A percentile compares a stretch with the other conserved stretches of the same genome.
Conservation (phyloP, 1,284 basidiomycete species). For the Rhodotorula sp. region DNA sequence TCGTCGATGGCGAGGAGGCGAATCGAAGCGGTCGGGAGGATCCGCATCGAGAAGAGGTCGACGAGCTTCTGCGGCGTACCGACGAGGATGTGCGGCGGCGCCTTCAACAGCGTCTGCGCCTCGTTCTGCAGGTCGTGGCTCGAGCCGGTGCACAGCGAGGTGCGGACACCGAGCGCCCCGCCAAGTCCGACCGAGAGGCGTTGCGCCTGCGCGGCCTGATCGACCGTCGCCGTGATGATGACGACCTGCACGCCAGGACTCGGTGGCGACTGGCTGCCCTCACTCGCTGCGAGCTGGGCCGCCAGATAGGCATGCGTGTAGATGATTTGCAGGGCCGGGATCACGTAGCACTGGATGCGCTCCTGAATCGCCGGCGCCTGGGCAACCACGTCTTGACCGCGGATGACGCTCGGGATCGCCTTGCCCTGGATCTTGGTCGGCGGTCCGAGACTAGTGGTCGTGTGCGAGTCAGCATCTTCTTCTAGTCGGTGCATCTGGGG, state of each 20-base stretch:
- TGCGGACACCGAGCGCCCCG: slow-evolving; percentile 81
- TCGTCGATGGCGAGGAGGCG: slow-evolving; percentile 92
- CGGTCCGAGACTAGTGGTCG: slow-evolving; percentile 71
- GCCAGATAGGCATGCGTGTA: slow-evolving; percentile 20
- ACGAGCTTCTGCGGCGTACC: slow-evolving; percentile 95
- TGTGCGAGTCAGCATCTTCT: slow-evolving; percentile 1
- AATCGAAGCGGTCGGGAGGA: slow-evolving; percentile 74
- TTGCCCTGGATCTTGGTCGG: slow-evolving; percentile 98
- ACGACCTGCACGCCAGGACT: slow-evolving; percentile 75
- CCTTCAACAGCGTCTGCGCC: slow-evolving; percentile 78
- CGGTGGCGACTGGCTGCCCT: slow-evolving; percentile 54
- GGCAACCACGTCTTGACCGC: slow-evolving; percentile 92
- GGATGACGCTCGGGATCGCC: slow-evolving; percentile 88
- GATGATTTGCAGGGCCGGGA: slow-evolving; percentile 66
- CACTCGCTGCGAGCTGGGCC: slow-evolving; percentile 20
- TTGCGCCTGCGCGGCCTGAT: slow-evolving; percentile 96
- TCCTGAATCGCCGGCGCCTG: slow-evolving; percentile 98
- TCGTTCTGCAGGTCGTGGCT: slow-evolving; percentile 58
- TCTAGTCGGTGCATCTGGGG: background rate
- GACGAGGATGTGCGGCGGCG: slow-evolving; percentile 89
- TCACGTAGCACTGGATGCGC: slow-evolving; percentile 87
- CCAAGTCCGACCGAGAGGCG: slow-evolving; percentile 94
- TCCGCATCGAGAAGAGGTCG: slow-evolving; percentile 80
- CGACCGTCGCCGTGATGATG: slow-evolving; percentile 94
- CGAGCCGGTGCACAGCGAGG: slow-evolving; percentile 74